Evolutionary conservation across 1,284 basidiomycete genomes (phyloP).

Genomic region (Waitea zeae): DNA sequence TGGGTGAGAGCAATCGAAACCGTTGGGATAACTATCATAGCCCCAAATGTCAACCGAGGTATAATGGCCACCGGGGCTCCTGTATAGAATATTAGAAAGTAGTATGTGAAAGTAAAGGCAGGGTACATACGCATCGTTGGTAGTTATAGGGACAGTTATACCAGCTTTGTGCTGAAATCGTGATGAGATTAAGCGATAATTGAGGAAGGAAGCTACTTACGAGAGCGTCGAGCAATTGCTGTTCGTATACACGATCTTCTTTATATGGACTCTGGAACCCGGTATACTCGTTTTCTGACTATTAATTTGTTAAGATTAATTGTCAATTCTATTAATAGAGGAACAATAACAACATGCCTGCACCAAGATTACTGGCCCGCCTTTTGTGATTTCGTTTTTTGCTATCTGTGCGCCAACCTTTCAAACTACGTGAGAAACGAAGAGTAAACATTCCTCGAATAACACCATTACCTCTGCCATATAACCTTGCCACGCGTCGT

Average conservation of each 20-base stretch:
- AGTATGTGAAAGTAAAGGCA: background rate
- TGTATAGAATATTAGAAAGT: slow-evolving; percentile 26
- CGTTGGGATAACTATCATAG: slow-evolving; percentile 27
- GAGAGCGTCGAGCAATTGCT: too few relatives aligned
- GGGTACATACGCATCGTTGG: background rate
- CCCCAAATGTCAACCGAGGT: slow-evolving; percentile 27
- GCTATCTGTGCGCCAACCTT: slow-evolving; percentile 23
- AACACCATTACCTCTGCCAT: slow-evolving; percentile 20
- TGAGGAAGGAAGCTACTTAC: background rate
- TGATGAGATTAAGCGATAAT: background rate
- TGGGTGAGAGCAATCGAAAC: slow-evolving; percentile 37
- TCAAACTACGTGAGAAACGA: slow-evolving; percentile 26
- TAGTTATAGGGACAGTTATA: background rate
- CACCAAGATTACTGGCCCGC: slow-evolving; percentile 33
- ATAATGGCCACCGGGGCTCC: slow-evolving; percentile 25
- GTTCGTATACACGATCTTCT: slow-evolving; percentile 27
- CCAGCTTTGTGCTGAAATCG: background rate
- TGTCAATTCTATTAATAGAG: background rate
- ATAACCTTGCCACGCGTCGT: slow-evolving; percentile 26
- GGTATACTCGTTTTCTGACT: slow-evolving; percentile 36
- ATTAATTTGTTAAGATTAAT: background rate
- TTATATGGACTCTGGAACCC: slow-evolving; percentile 17
- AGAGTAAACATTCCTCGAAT: slow-evolving; percentile 26
- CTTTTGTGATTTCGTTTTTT: slow-evolving; percentile 30
- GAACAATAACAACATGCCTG: slow-evolving; percentile 17